Percentiles rank a stretch among this genome's conserved stretches.
Conservation (phyloP, 768 basidiomycete species). For the Mycena filopes region DNA sequence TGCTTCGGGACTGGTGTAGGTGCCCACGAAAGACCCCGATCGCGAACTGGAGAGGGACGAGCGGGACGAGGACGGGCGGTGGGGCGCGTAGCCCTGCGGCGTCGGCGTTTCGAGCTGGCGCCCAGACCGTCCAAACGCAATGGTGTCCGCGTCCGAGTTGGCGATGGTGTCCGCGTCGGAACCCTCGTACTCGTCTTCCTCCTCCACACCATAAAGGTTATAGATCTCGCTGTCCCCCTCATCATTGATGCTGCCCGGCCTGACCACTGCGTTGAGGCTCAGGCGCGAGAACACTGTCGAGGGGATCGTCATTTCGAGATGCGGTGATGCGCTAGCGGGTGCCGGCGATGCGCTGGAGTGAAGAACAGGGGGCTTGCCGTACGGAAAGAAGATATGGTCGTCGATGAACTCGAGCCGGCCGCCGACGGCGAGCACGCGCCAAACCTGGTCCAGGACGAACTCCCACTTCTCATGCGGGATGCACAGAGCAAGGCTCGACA, state of each 20-base stretch:
- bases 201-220: slow-evolving; percentile 28
- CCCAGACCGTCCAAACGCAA: slow-evolving; percentile 22
- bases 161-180: slow-evolving; percentile 12
- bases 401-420: slow-evolving; percentile 66
- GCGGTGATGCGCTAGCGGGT: slow-evolving; percentile 1
- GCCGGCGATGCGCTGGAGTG: background rate
- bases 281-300: slow-evolving; percentile 26
- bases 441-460: slow-evolving; percentile 54
- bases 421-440: slow-evolving; percentile 57
- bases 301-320: slow-evolving; percentile 21
- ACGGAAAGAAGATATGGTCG: slow-evolving; percentile 60
- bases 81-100: background rate
- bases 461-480: slow-evolving; percentile 59
- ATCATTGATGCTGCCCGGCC: slow-evolving; percentile 13
- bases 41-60: slow-evolving; percentile 4
- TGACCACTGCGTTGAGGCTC: slow-evolving; percentile 28
- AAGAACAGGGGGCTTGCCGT: slow-evolving; percentile 36
- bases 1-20: slow-evolving; percentile 32
- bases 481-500: slow-evolving; percentile 57
- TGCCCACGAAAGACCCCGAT: background rate
- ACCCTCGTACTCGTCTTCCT: slow-evolving; percentile 25
- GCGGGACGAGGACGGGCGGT: slow-evolving; percentile 16
- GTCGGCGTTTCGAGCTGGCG: slow-evolving; percentile 8
- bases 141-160: slow-evolving; percentile 27
- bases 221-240: slow-evolving; percentile 31